Evolutionary conservation across 306 rosid genomes (phyloP).

Genomic region (apple (Malus domestica)): DNA sequence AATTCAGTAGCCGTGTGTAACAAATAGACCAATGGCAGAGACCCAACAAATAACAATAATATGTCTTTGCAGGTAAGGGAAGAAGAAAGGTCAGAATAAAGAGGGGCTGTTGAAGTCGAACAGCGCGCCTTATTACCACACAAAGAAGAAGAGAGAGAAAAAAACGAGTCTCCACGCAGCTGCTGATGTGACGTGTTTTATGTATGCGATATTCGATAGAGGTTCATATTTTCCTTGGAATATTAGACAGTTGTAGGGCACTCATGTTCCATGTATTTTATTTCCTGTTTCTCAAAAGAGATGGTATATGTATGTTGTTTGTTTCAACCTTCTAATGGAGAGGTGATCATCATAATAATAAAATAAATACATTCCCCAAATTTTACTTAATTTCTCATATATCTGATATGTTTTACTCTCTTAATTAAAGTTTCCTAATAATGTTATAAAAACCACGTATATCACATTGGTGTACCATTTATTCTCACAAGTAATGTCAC

Average conservation of each 20-base stretch:
- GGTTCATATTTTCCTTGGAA: not conserved
- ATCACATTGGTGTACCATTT: not conserved
- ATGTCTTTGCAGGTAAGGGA: slow-evolving; percentile 23
- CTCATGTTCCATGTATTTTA: not conserved
- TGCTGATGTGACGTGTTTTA: not conserved
- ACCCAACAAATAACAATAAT: not conserved
- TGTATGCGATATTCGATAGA: not conserved
- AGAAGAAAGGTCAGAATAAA: slow-evolving; percentile 39
- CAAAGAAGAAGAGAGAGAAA: not conserved
- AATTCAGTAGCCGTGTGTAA: not conserved
- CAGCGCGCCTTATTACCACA: not conserved
- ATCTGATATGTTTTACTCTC: too few species aligned
- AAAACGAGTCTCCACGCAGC: slow-evolving; percentile 18
- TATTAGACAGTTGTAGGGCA: slow-evolving; percentile 17
- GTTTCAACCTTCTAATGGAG: slow-evolving; percentile 29
- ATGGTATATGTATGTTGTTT: slow-evolving; percentile 11
- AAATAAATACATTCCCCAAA: slow-evolving; percentile 20
- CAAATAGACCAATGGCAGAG: not conserved
- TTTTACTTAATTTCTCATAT: not conserved
- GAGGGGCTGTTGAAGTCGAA: slow-evolving; percentile 27
- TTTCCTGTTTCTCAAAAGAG: not conserved
- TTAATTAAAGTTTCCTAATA: not conserved
- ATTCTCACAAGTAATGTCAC: too few species aligned
- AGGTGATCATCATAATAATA: slow-evolving; percentile 18
- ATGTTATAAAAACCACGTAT: not conserved